phyloP scores from a whole-genome alignment of 768 basidiomycete genomes.

The Kwoniella heveanensis region DNA sequence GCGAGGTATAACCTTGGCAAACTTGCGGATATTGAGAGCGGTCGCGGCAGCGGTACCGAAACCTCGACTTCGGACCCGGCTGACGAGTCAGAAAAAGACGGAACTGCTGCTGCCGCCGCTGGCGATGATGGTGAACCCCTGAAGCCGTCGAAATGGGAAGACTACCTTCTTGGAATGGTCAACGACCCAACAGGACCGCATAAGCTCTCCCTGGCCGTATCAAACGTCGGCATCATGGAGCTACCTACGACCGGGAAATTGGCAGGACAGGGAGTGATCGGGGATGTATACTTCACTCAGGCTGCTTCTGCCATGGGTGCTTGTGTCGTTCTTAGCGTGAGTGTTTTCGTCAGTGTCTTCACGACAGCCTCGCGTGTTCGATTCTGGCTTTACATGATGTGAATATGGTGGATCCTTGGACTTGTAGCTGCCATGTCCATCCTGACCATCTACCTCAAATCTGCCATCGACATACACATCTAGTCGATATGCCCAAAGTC shows the following conservation, averaged over 20 bases:
- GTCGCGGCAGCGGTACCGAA: background rate
- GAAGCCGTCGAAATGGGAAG: slow-evolving; percentile 16
- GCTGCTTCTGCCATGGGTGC: slow-evolving; percentile 19
- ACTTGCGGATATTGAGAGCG: slow-evolving; percentile 4
- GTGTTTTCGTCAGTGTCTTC: background rate
- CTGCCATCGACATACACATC: too few relatives aligned
- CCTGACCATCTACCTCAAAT: too few relatives aligned
- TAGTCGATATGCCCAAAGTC: too few relatives aligned
- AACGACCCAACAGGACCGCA: slow-evolving; percentile 12
- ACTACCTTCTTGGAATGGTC: slow-evolving; percentile 6
- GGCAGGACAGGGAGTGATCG: slow-evolving; percentile 8
- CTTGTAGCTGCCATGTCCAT: too few relatives aligned
- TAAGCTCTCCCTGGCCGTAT: slow-evolving; percentile 15
- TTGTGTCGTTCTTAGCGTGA: slow-evolving; percentile 16
- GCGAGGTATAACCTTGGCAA: slow-evolving; percentile 13
- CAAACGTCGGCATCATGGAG: slow-evolving; percentile 18
- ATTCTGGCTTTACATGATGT: too few relatives aligned
- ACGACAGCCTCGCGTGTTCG: too few relatives aligned
- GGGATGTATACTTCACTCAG: slow-evolving; percentile 18
- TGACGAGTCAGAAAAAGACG: too few relatives aligned
- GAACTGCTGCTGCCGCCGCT: too few relatives aligned
- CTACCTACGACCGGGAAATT: slow-evolving; percentile 6
- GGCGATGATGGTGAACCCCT: background rate
- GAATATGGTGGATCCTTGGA: too few relatives aligned
- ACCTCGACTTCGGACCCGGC: too few relatives aligned